Base-by-base conservation (phyloP, 2,329 filamentous ascomycete genomes). In the Neonectria coccinea region DNA sequence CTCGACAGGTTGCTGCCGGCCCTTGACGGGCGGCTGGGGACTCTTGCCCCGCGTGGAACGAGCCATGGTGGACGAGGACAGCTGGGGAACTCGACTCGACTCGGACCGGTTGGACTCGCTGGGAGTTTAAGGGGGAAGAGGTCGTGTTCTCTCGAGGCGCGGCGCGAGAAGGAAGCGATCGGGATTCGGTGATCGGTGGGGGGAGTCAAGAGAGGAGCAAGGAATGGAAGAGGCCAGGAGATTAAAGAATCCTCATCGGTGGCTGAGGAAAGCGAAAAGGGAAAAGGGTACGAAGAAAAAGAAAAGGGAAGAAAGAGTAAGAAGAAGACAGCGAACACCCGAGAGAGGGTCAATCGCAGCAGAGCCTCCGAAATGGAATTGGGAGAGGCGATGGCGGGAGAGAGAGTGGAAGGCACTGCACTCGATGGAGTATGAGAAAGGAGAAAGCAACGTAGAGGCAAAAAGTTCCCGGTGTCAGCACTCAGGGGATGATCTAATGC, bases 11-110 rank as follows among this genome's bases (percentile, higher is more conserved):
- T 48, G 48, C 27, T 33, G 50, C 16, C 60, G 65, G 41, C 59
- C 62, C 53, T 73, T 72, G 62, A 73, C 55, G 31, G 74, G 74
- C 62, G 78, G 77, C 68, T 75, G 73, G 64, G 78, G 78, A 72
- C 77, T 79, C 56, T 76, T 78, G 73, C 76, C 76, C 74, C 78
- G 74, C 67, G 72, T 65, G 57, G 73, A 75, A 71, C 73, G 78
- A 67, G 77, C 78, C 79, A 81, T 81, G 67, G 56, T 69, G 65
- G 56, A 64, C 45, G 29, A 55, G 64, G 65, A 54, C 64, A 52
- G 55, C 45, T 36, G 11, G 18, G n/a, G 42, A 39, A n/a, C 48
- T 62, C 59, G 57, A 44, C 39, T 65, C 53, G 51, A 53, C 33
- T 69, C 65, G 67, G 55, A 57, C 65, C 60, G 64, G 62, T 52